phyloP scores from a whole-genome alignment of 2,329 filamentous ascomycete species.

The Nemania sp. region DNA sequence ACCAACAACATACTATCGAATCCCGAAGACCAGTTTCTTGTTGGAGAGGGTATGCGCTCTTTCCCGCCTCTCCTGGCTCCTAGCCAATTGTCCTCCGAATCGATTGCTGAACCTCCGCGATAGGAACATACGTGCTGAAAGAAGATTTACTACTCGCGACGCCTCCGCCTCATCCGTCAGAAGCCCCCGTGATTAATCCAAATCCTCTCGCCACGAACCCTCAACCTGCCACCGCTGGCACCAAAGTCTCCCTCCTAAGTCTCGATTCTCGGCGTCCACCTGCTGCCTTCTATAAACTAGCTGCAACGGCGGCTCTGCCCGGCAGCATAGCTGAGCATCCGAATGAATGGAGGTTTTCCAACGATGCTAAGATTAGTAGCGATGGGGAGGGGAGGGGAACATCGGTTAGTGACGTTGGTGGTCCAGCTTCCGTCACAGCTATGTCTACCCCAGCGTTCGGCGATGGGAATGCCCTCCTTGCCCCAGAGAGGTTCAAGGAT shows the following conservation, averaged over 20 bases:
- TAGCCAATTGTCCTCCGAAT: neutral
- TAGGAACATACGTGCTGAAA: slow-evolving; percentile 89
- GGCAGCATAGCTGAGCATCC: slow-evolving; percentile 72
- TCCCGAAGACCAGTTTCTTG: slow-evolving; percentile 90
- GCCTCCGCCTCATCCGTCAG: slow-evolving; percentile 93
- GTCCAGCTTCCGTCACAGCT: slow-evolving; percentile 56
- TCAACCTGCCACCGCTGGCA: slow-evolving; percentile 85
- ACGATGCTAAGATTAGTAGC: slow-evolving; percentile 69
- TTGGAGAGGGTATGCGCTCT: slow-evolving; percentile 80
- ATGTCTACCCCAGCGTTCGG: slow-evolving; percentile 78
- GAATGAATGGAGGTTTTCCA: slow-evolving; percentile 69
- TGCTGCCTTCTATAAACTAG: slow-evolving; percentile 66
- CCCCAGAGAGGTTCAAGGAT: slow-evolving; percentile 73
- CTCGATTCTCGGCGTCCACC: slow-evolving; percentile 71
- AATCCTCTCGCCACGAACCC: slow-evolving; percentile 91
- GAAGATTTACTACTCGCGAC: slow-evolving; percentile 94
- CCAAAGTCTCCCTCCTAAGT: slow-evolving; percentile 82
- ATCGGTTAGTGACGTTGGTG: slow-evolving; percentile 63
- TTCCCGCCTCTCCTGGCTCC: neutral
- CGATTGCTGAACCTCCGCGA: slow-evolving; percentile 38
- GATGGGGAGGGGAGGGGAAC: slow-evolving; percentile 65
- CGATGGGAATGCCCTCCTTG: slow-evolving; percentile 82
- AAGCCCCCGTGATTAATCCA: slow-evolving; percentile 85
- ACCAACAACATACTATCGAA: slow-evolving; percentile 90
- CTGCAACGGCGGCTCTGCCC: slow-evolving; percentile 63